A percentile compares a stretch with the other conserved stretches of the same genome.
Evolutionary conservation across 2,329 filamentous ascomycete species (phyloP).

Genomic region (Colletotrichum liaoningense): DNA sequence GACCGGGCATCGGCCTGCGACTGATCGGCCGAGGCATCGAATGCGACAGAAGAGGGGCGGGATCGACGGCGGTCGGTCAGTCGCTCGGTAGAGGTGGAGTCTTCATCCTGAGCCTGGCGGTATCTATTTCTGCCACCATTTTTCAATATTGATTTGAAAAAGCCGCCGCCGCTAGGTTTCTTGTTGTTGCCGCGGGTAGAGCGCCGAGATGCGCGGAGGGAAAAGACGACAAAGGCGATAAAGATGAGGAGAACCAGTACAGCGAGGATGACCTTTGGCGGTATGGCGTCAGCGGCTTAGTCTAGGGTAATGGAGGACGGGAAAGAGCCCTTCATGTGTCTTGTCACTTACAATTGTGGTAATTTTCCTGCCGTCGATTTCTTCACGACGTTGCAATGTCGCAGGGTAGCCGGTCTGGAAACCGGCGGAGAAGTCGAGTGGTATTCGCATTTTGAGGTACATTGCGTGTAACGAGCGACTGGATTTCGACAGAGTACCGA

Average conservation of each 20-base stretch:
- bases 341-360: slow-evolving; percentile 31
- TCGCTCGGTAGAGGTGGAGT: slow-evolving; percentile 37
- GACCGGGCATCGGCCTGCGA: slow-evolving; percentile 37
- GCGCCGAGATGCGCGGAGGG: slow-evolving; percentile 39
- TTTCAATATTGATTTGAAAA: slow-evolving; percentile 27
- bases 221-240: slow-evolving; percentile 37
- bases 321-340: neutral
- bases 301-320: neutral
- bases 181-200: slow-evolving; percentile 47
- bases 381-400: slow-evolving; percentile 9
- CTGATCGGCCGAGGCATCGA: slow-evolving; percentile 35
- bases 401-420: neutral
- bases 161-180: neutral
- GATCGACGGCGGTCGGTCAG: slow-evolving; percentile 13
- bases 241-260: slow-evolving; percentile 41
- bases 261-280: slow-evolving; percentile 40
- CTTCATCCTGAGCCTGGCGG: slow-evolving; percentile 45
- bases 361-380: slow-evolving; percentile 23
- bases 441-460: slow-evolving; percentile 32
- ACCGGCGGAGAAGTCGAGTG: neutral
- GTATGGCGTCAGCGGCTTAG: slow-evolving; percentile 8
- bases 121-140: slow-evolving; percentile 38
- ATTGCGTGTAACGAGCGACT: slow-evolving; percentile 33
- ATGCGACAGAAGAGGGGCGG: slow-evolving; percentile 24
- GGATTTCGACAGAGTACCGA: neutral